Base-by-base conservation (phyloP, 768 basidiomycete species). In the Pleurotus pulmonarius region DNA sequence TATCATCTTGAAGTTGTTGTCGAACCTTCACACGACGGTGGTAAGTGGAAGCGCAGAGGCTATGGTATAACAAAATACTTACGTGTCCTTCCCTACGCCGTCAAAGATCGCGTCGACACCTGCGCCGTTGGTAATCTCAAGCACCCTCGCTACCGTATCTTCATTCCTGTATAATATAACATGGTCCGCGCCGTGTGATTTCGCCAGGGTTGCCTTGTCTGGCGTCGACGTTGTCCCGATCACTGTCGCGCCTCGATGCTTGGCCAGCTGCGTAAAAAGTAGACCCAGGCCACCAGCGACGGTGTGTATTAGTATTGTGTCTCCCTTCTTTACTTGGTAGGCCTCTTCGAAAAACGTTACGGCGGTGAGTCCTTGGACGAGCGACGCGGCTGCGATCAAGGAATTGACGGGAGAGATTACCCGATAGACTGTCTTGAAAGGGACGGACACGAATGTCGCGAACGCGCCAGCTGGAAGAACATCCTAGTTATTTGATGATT, bases 1-100 rank as follows among this genome's bases (percentile, higher is more conserved):
- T 62, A 91, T 77, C 69, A 94, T 75, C 68, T 86, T 81, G 72
- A 96, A 91, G 74, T 95, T 78, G 58, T 80, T 78, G 59, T 92
- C 88, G 66, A 88, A 90, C 4, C 88, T 90, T 61, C 12, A 40
- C 54, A 56, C 24, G 46, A 7, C 13, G 25, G 49, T 13, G 2
- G 11, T 34, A 11, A 34, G 29, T 34, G 2, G 3, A 34, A 34
- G 29, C 29, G 8, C 3, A 34, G 29, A 15, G 0, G 7, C 22
- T 18, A 47, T 16, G 4, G 15, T 22, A 49, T 13, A 46, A 44
- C 56, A 56, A 24, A 22, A 1, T 8, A 77, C 89, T 57, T 71
- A 95, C 82, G 94, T 98, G 68, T 93, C 90, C 75, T 91, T 95
- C 1, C 96, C 96, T n/a, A 99, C 93, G 25, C 96, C 96, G 64